Base-by-base conservation (phyloP, 306 rosid species). In the Echinosophora koreensis region DNA sequence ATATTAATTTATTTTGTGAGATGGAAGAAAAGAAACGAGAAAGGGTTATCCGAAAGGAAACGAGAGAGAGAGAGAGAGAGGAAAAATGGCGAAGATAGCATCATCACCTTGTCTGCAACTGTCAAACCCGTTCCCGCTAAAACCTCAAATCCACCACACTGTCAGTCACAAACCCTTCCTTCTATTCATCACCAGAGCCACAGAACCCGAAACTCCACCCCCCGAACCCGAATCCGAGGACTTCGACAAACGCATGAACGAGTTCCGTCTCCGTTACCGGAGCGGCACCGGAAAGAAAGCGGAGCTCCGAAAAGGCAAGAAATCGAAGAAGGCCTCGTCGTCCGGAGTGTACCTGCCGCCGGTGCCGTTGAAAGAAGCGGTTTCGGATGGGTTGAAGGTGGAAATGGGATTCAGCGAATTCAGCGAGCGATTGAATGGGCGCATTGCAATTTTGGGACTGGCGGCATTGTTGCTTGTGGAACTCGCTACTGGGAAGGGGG, bases 221-320 rank as follows among this genome's bases (percentile, higher is more conserved):
- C 66, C 91, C 4, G 89, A 85, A 22, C 39, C 84, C 15, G 76
- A 66, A 54, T 18, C 84, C 5, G 86, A 74, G 4, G 76, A 38
- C 58, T 88, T 90, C 83, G 94, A 88, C 51, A 52, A 42, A n/a
- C 89, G 92, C 22, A 83, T 90, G 49, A 73, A 64, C 79, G 60
- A 84, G 22, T 77, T 90, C 72, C 88, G 96, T 0, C 77, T 87
- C 78, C 86, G 87, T 5, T 71, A 84, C 96, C 90, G 93, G 49
- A 87, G 97, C 63, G 98, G 97, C 2, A 86, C 86, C 0, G 97
- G 97, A 0, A 95, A 92, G 90, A 95, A 95, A 72, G 92, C 97
- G 13, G 96, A 90, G 87, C 1, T 66, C 4, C 85, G 97, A 5
- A 95, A 89, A 80, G 64, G 76, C 4, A 60, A 75, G 8, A 92